Conservation (phyloP, 805 yeast species). For the Scheffersomyces ergatensis region DNA sequence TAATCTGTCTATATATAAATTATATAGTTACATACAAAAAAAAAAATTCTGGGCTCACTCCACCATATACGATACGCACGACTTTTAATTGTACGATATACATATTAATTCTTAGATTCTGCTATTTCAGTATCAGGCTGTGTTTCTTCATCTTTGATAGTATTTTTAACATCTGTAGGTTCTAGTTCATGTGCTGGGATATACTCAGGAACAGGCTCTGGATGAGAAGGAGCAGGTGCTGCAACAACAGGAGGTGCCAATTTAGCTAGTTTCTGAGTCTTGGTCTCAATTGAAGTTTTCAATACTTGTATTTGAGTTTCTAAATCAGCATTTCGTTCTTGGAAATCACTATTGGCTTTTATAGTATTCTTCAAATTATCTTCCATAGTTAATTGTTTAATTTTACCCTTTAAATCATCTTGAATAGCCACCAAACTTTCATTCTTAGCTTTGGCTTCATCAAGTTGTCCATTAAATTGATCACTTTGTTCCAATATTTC, state of each 20-base stretch:
- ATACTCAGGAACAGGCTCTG: not conserved
- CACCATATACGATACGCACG: too few relatives aligned
- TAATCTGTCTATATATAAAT: too few relatives aligned
- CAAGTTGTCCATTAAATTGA: constrained; percentile 19
- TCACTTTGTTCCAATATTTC: constrained; percentile 35
- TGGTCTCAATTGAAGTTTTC: constrained; percentile 22
- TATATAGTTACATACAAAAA: too few relatives aligned
- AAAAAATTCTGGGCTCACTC: too few relatives aligned
- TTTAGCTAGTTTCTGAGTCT: constrained; percentile 22
- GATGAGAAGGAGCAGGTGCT: not conserved
- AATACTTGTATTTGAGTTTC: constrained; percentile 30
- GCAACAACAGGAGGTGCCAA: not conserved
- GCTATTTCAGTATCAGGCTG: not conserved
- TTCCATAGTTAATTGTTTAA: constrained; percentile 34
- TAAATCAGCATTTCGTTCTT: constrained; percentile 28
- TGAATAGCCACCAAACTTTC: constrained; percentile 11
- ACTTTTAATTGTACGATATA: too few relatives aligned
- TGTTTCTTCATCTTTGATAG: not conserved
- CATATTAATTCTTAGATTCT: too few relatives aligned
- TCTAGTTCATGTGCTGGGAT: not conserved
- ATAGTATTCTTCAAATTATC: constrained; percentile 36
- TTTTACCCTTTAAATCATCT: constrained; percentile 18
- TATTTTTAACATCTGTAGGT: not conserved
- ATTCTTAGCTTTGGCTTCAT: constrained; percentile 17
- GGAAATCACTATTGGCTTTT: constrained; percentile 40